These are phyloP conservation scores for Chrysosporium queenslandicum DNA, from an alignment of 2,329 filamentous ascomycete genomes.

Conservation along the genomic window DNA sequence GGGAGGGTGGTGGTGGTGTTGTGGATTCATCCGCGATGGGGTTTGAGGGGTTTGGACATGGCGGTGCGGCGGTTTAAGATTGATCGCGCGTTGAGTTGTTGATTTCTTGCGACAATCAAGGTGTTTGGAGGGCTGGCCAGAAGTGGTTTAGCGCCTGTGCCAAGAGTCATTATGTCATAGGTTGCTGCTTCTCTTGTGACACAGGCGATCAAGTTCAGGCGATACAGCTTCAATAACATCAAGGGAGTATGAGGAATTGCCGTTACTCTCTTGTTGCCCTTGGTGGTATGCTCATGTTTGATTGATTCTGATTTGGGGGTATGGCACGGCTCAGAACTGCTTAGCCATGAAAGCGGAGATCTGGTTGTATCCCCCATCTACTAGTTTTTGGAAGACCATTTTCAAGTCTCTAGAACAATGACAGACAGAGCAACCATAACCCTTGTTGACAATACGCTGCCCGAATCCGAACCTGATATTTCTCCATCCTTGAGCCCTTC, in stretches of 20 bases:
- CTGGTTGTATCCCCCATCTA: not conserved
- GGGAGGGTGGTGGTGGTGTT: not conserved
- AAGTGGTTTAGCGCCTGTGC: slow-evolving; percentile 1
- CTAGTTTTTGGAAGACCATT: no score
- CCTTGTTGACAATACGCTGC: slow-evolving; percentile 34
- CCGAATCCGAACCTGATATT: slow-evolving; percentile 20
- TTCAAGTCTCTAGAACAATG: slow-evolving; percentile 20
- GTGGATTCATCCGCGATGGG: not conserved
- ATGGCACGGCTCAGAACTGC: no score
- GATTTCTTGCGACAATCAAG: not conserved
- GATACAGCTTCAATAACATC: not conserved
- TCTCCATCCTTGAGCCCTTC: slow-evolving; percentile 19
- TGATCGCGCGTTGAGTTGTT: not conserved
- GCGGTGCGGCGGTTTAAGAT: not conserved
- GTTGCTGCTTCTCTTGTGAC: not conserved
- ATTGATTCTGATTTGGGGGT: not conserved
- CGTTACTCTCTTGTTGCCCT: not conserved
- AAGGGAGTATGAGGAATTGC: not conserved
- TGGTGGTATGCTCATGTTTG: not conserved
- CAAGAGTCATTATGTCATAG: not conserved
- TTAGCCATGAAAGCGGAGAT: no score
- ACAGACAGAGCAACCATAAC: slow-evolving; percentile 23
- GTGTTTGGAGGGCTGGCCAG: not conserved
- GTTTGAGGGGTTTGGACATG: not conserved
- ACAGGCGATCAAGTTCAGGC: not conserved